Base-by-base conservation (phyloP, 2,329 filamentous ascomycete genomes). In the Orbilia oligospora region DNA sequence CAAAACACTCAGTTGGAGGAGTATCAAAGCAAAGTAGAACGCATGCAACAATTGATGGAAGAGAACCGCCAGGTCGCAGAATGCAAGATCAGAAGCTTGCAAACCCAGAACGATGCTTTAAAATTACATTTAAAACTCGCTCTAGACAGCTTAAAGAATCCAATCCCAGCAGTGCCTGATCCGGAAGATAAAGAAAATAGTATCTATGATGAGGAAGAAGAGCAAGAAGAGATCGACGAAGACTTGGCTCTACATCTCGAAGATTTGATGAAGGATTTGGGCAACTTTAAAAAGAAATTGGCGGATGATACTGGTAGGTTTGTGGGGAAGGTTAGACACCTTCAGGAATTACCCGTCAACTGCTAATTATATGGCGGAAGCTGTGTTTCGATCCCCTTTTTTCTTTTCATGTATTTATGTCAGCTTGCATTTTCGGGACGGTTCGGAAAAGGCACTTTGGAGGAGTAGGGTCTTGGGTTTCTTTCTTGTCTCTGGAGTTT, bases 1-100 rank as follows among this genome's bases (percentile, higher is more conserved):
- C 91, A 93, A 80, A 93, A 94, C 80, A 93, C 96, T 84, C 91
- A 91, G 81, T 87, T 99, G 24, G 96, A 98, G 82, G 94, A 97
- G 84, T 99, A 98, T 85, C 96, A 99, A 86, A 90, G 91, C 80
- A 92, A 94, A 82, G 96, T 99, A 18, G 88, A 90, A 58, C 90
- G 91, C 71, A 94, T 99, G 92, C 94, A 98, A 84, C 91, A 94
- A 76, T 89, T 97, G 84, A 97, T 97, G 94, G 94, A 98, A 84
- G 96, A 99, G 86, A 92, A 91, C 80, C 90, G 92, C 77, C 91
- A 97, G 84, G 92, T 98, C 14, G 91, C 92, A 33, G 95, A 98
- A 83, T 93, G 92, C 86, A 97, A 97, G 88, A 97, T 99, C 83
- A 91, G 93, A 81, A 93, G 92, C 80, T 86, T 99, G 68, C 92